Conservation (phyloP, 2,329 filamentous ascomycete species). For the Massarina eburnea region DNA sequence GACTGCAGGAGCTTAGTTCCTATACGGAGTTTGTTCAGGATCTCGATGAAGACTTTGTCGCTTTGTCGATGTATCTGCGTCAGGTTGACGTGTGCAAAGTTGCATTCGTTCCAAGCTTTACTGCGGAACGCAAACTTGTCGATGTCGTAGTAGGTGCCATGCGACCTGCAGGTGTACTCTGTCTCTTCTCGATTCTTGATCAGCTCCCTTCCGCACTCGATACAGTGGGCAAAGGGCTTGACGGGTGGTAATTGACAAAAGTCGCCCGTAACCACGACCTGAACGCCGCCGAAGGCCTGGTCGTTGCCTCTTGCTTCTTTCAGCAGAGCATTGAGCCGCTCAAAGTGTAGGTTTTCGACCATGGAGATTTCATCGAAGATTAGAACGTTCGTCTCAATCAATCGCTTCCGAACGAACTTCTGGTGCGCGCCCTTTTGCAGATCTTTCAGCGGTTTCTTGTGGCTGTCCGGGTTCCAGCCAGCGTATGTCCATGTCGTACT, state of each 20-base stretch:
- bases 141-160: constrained; percentile 46
- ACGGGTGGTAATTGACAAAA: constrained; percentile 56
- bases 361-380: constrained; percentile 69
- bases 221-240: constrained; percentile 57
- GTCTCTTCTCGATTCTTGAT: constrained; percentile 18
- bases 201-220: constrained; percentile 49
- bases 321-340: constrained; percentile 52
- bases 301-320: constrained; percentile 39
- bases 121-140: constrained; percentile 66
- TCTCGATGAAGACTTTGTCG: constrained; percentile 56
- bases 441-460: constrained; percentile 46
- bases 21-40: constrained; percentile 58
- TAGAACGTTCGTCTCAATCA: constrained; percentile 55
- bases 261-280: constrained; percentile 61
- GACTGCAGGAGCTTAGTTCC: constrained; percentile 43
- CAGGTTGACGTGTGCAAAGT: constrained; percentile 58
- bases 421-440: constrained; percentile 38
- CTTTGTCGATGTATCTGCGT: constrained; percentile 60
- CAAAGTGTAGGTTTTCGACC: constrained; percentile 59
- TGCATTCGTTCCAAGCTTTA: constrained; percentile 55
- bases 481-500: constrained; percentile 60
- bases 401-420: constrained; percentile 39
- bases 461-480: constrained; percentile 55
- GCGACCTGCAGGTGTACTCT: constrained; percentile 24
- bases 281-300: constrained; percentile 51